A percentile compares a stretch with the other conserved stretches of the same genome.
phyloP scores from a whole-genome alignment of 352 stramenopile genomes.

The Phytopythium boreale region DNA sequence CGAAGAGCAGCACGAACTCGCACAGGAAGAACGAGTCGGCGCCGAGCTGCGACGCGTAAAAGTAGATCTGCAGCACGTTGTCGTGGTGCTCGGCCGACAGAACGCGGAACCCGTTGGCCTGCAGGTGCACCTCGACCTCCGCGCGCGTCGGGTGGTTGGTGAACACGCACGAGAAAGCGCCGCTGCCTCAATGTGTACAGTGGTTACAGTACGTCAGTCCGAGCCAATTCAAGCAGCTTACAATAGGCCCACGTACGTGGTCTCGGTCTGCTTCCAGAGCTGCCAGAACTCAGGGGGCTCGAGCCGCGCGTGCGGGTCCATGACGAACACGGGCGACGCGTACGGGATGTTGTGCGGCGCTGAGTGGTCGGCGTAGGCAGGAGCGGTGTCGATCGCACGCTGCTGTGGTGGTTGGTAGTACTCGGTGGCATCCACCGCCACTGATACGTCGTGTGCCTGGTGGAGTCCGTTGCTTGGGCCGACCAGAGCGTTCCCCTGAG shows the following conservation, averaged over 20 bases:
- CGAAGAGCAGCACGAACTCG: slow-evolving; percentile 75
- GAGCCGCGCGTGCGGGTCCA: slow-evolving; percentile 31
- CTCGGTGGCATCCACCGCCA: slow-evolving; percentile 15
- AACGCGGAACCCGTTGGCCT: slow-evolving; percentile 48
- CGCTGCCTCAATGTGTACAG: slow-evolving; percentile 21
- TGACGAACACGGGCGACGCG: slow-evolving; percentile 53
- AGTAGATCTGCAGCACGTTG: slow-evolving; percentile 63
- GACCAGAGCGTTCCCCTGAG: slow-evolving; percentile 24
- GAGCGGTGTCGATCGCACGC: slow-evolving; percentile 7
- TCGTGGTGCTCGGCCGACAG: slow-evolving; percentile 50
- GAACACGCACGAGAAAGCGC: slow-evolving; percentile 73
- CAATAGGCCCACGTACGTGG: slow-evolving; percentile 35
- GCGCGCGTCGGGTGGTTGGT: slow-evolving; percentile 42
- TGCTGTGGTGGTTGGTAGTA: slow-evolving; percentile 8
- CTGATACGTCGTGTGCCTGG: slow-evolving; percentile 8
- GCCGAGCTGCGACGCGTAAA: slow-evolving; percentile 53
- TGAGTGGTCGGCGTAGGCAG: slow-evolving; percentile 8
- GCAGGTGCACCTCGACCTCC: slow-evolving; percentile 46
- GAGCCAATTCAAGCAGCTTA: neutral
- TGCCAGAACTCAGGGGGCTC: slow-evolving; percentile 25
- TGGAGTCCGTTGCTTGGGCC: no score
- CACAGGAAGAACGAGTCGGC: slow-evolving; percentile 53
- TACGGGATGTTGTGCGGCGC: slow-evolving; percentile 41
- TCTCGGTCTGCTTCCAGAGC: slow-evolving; percentile 59
- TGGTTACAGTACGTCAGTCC: neutral